phyloP scores from a whole-genome alignment of 208 protist species.

The Leishmania tropica region DNA sequence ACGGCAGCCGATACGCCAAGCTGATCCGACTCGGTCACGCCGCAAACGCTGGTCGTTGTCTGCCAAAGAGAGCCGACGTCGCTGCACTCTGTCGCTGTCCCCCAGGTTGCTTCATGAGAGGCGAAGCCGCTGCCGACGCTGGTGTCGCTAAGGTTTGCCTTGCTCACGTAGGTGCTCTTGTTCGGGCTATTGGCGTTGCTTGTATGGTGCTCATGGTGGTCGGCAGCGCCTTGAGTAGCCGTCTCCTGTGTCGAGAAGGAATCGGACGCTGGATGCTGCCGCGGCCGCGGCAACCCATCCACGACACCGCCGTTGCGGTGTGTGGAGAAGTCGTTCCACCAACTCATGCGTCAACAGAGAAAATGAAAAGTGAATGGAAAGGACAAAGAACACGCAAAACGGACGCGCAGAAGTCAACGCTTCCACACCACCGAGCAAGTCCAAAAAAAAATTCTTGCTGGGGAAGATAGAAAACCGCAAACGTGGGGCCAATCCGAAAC shows the following conservation, averaged over 20 bases:
- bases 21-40: slow-evolving; percentile 18
- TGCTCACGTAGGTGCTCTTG: background rate
- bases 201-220: background rate
- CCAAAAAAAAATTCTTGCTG: no score
- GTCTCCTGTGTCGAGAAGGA: slow-evolving; percentile 1
- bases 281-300: slow-evolving; percentile 9
- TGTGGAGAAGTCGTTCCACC: slow-evolving; percentile 36
- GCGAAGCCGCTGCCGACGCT: background rate
- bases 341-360: slow-evolving; percentile 20
- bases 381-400: background rate
- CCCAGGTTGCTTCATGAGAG: slow-evolving; percentile 15
- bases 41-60: slow-evolving; percentile 8
- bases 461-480: no score
- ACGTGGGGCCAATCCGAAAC: background rate
- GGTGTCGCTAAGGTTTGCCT: background rate
- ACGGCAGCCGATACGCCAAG: slow-evolving; percentile 11
- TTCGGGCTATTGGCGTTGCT: background rate
- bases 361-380: background rate
- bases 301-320: slow-evolving; percentile 12
- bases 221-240: background rate
- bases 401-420: no score
- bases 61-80: slow-evolving; percentile 23
- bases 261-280: background rate
- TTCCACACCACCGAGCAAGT: no score
- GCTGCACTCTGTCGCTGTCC: slow-evolving; percentile 1